These are phyloP conservation scores for Epichloe uncinata DNA, from an alignment of 2,329 filamentous ascomycete species.

Conservation along the genomic window DNA sequence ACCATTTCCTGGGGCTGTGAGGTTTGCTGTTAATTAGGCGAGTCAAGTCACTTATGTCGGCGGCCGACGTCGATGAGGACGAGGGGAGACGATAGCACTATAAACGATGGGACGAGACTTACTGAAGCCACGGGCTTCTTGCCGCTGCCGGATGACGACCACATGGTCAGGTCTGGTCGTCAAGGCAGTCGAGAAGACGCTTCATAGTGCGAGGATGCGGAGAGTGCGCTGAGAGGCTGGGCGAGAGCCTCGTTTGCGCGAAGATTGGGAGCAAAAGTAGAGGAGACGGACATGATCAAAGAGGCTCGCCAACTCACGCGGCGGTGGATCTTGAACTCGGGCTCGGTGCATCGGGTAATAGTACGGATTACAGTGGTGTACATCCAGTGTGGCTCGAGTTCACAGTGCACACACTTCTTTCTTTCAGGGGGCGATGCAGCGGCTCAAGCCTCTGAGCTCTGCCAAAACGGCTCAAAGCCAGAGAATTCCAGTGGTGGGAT, in stretches of 20 bases:
- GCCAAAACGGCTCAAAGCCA: neutral
- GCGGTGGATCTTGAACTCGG: neutral
- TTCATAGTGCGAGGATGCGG: conserved; percentile 18
- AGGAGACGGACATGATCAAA: neutral
- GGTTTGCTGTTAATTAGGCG: conserved; percentile 23
- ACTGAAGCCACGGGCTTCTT: conserved; percentile 65
- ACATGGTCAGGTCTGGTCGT: conserved; percentile 35
- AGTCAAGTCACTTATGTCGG: neutral
- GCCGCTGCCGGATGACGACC: conserved; percentile 49
- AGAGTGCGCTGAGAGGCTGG: conserved; percentile 13
- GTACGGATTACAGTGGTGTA: no score
- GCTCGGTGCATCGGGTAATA: no score
- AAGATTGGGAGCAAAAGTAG: neutral
- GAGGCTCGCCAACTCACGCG: neutral
- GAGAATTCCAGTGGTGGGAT: no score
- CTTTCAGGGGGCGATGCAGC: no score
- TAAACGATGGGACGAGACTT: conserved; percentile 19
- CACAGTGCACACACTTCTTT: no score
- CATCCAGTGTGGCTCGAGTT: no score
- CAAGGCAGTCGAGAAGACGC: conserved; percentile 11
- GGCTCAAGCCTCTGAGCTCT: neutral
- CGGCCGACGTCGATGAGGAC: neutral
- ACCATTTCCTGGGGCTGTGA: conserved; percentile 78
- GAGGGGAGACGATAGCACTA: neutral
- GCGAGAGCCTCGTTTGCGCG: conserved; percentile 9